phyloP scores from a whole-genome alignment of 176 grass and related monocot species.

The Rhynchospora tenuis region DNA sequence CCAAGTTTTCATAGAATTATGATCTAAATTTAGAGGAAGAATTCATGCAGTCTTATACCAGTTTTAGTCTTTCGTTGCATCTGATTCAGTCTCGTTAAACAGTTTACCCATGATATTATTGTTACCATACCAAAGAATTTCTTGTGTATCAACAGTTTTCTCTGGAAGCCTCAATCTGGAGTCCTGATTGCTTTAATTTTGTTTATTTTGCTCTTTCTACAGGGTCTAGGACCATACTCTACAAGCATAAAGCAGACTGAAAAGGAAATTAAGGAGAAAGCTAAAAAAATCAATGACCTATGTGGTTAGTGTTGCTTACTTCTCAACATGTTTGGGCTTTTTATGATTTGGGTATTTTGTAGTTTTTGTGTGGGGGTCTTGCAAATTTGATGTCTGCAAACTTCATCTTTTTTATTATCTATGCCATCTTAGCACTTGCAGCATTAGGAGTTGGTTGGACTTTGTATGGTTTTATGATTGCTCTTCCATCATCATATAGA shows the following conservation, averaged over 20 bases:
- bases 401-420: neutral
- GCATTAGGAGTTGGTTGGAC: neutral
- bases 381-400: neutral
- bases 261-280: slow-evolving; percentile 90
- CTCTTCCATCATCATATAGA: neutral
- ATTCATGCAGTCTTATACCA: neutral
- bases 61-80: neutral
- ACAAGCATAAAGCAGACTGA: slow-evolving; percentile 73
- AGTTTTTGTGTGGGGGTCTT: neutral
- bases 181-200: slow-evolving; percentile 18
- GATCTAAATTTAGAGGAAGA: neutral
- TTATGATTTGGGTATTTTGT: neutral
- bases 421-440: neutral
- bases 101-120: neutral
- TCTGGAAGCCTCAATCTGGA: neutral
- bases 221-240: slow-evolving; percentile 91
- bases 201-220: slow-evolving; percentile 8
- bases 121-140: neutral
- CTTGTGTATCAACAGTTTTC: neutral
- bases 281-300: slow-evolving; percentile 84
- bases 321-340: neutral
- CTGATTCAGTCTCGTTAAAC: neutral
- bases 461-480: neutral
- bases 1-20: neutral
- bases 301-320: slow-evolving; percentile 40